Evolutionary conservation across 2,329 filamentous ascomycete species (phyloP).

Genomic region (Stagonosporopsis vannaccii): DNA sequence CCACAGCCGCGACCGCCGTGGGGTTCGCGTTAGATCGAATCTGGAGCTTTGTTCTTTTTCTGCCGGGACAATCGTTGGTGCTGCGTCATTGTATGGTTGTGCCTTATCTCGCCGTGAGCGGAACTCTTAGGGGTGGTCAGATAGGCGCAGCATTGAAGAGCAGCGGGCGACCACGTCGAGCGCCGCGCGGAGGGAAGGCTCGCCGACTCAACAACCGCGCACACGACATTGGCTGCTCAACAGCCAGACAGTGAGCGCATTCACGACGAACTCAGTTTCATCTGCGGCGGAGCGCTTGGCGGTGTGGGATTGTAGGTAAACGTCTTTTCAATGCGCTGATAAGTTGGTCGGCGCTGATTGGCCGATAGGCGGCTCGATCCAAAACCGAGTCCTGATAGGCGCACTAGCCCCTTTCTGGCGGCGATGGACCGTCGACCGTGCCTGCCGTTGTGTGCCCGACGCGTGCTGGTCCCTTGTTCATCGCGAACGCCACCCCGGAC

Average conservation of each 20-base stretch:
- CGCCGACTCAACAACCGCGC: slow-evolving; percentile 15
- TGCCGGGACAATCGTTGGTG: slow-evolving; percentile 30
- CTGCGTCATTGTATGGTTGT: slow-evolving; percentile 39
- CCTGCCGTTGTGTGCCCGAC: slow-evolving; percentile 14
- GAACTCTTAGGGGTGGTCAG: slow-evolving; percentile 13
- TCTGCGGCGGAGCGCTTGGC: slow-evolving; percentile 39
- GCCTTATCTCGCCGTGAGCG: slow-evolving; percentile 38
- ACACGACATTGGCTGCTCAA: neutral
- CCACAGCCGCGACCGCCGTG: slow-evolving; percentile 46
- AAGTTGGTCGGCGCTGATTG: slow-evolving; percentile 22
- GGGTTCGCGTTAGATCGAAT: slow-evolving; percentile 45
- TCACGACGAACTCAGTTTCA: slow-evolving; percentile 28
- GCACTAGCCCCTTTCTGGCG: slow-evolving; percentile 13
- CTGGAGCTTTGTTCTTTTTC: slow-evolving; percentile 44
- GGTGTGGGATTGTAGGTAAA: slow-evolving; percentile 26
- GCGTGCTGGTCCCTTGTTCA: slow-evolving; percentile 3
- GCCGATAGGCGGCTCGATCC: slow-evolving; percentile 4
- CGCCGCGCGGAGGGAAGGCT: slow-evolving; percentile 12
- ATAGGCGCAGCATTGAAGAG: slow-evolving; percentile 21
- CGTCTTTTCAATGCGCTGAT: slow-evolving; percentile 23
- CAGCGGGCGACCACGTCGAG: slow-evolving; percentile 23
- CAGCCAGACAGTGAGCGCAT: slow-evolving; percentile 5
- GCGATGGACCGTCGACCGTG: slow-evolving; percentile 8
- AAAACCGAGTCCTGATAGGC: slow-evolving; percentile 4
- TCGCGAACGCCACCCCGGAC: slow-evolving; percentile 15